Percentiles rank a stretch among this genome's conserved stretches.
These are phyloP conservation scores for Dendrobium huoshanense DNA, from an alignment of 106 monocot genomes.

Conservation along the genomic window DNA sequence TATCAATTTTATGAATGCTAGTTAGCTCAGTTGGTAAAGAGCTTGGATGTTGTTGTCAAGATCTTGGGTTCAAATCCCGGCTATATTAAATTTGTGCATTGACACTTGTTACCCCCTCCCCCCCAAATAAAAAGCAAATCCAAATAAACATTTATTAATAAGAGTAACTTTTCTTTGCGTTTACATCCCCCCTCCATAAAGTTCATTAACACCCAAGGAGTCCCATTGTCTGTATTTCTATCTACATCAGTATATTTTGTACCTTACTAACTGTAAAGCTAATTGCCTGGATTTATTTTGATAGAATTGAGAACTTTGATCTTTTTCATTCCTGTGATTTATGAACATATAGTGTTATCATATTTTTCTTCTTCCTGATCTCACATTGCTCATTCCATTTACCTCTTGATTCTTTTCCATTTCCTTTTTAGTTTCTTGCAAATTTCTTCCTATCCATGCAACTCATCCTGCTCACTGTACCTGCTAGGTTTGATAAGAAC, in stretches of 20 bases:
- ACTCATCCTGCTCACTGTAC: neutral
- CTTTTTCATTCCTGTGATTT: neutral
- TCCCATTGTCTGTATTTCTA: neutral
- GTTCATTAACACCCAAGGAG: neutral
- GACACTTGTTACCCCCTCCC: neutral
- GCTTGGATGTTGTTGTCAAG: no score
- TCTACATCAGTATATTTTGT: neutral
- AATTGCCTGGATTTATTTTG: neutral
- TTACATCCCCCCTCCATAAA: neutral
- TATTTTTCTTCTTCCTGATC: neutral
- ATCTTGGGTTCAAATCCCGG: no score
- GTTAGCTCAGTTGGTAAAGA: no score
- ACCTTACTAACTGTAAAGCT: neutral
- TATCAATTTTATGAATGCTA: no score
- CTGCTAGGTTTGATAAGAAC: neutral
- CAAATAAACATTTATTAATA: neutral
- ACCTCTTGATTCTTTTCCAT: neutral
- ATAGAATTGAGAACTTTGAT: neutral
- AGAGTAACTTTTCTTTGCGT: neutral
- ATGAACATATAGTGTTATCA: neutral
- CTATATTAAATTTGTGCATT: neutral
- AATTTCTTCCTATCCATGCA: neutral
- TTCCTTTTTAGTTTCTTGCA: neutral
- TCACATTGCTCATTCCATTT: neutral
- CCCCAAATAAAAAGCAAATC: neutral